Evolutionary conservation across 805 yeast genomes (phyloP), one percentile per base, ranked within the genome.

Genomic region (Metschnikowia reukaufii): DNA sequence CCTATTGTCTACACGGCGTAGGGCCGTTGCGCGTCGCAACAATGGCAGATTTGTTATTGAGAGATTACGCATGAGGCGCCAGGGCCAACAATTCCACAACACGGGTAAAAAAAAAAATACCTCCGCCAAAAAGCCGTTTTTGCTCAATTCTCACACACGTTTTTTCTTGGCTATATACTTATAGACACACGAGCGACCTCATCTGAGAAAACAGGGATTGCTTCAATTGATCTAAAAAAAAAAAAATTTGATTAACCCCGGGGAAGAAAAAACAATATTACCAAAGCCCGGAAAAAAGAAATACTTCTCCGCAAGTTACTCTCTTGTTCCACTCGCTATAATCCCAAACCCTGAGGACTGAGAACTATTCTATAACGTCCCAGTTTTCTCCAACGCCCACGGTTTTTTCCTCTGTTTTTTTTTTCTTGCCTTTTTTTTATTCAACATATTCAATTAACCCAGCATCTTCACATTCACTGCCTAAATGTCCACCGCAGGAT

Each of bases 401-500:
- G n/a, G n/a, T n/a, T n/a, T n/a, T n/a, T n/a, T n/a, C n/a, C n/a
- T n/a, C n/a, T n/a, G n/a, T n/a, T n/a, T 23, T 23, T 23, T 23
- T 23, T 23, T 6, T 23, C 27, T 23, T 9, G 9, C 27, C 27
- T 25, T 25, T 13, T 3, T 9, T 25, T 25, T 25, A 25, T 25
- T 9, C 12, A 25, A 25, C 29, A n/a, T 13, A 25, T 13, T 13
- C 29, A 9, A 3, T 25, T 4, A 9, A 25, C 29, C 29, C 12
- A 25, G 2, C 5, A 4, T 25, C 3, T 25, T 25, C 29, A 25
- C 8, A 25, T 9, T 25, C 29, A 25, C 13, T 12, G 6, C 10
- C 16, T 6, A 30, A 39, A 44, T 44, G 48, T 29, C 48, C 10
- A 30, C 20, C 4, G 19, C 31, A 29, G 21, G 31, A 16, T 18